A percentile compares a stretch with the other conserved stretches of the same genome.
Evolutionary conservation across 495 filamentous ascomycete genomes (phyloP).

Genomic region (Podospora pseudocomata): DNA sequence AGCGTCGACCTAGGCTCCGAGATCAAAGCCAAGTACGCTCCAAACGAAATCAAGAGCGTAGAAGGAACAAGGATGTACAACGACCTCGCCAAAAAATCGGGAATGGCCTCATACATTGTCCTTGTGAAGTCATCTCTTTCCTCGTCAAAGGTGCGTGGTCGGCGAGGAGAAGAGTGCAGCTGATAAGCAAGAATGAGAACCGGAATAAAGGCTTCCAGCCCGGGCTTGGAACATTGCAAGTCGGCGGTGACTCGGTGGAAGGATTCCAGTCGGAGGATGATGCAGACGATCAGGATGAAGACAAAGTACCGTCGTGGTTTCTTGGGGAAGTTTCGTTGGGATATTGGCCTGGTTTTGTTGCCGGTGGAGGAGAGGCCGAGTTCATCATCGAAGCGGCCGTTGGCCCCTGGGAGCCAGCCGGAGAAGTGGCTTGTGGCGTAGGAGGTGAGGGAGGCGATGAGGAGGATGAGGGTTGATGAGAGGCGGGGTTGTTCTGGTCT

Average conservation of each 20-base stretch:
- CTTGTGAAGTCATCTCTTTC: conserved; percentile 38
- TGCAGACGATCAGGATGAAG: conserved; percentile 38
- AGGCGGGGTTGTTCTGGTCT: conserved; percentile 41
- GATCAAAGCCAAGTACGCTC: conserved; percentile 27
- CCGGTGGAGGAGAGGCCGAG: conserved; percentile 27
- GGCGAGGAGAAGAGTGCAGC: conserved; percentile 32
- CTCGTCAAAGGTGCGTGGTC: conserved; percentile 21
- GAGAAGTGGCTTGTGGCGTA: conserved; percentile 40
- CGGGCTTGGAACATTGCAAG: conserved; percentile 41
- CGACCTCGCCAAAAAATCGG: conserved; percentile 34
- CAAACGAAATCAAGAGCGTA: conserved; percentile 32
- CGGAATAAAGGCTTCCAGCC: conserved; percentile 44
- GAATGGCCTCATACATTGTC: conserved; percentile 37
- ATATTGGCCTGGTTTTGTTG: neutral
- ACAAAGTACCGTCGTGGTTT: conserved; percentile 42
- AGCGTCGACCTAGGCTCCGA: conserved; percentile 35
- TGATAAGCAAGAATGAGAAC: conserved; percentile 38
- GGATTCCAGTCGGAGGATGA: conserved; percentile 42
- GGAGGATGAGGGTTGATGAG: conserved; percentile 37
- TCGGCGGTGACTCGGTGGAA: conserved; percentile 36
- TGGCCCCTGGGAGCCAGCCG: conserved; percentile 43
- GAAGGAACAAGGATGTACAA: conserved; percentile 27
- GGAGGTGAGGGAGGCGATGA: conserved; percentile 35
- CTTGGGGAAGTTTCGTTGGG: conserved; percentile 35
- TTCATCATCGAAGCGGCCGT: conserved; percentile 46